Conservation (phyloP, 148 eudicot species). For the Amaranthus palmeri region DNA sequence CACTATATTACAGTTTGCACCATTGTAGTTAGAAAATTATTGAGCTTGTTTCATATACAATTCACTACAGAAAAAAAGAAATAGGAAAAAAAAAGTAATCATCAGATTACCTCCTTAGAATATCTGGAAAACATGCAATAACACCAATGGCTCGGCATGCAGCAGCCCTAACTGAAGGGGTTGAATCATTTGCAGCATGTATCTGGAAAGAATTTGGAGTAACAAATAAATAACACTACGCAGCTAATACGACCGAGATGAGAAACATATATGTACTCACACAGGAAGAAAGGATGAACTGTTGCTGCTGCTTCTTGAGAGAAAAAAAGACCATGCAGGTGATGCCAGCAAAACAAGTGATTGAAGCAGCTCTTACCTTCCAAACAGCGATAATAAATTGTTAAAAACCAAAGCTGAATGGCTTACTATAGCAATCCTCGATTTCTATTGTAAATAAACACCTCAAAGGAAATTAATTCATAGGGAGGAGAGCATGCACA, state of each 20-base stretch:
- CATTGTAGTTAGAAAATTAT: constrained; percentile 13
- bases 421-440: not conserved
- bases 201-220: constrained; percentile 34
- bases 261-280: constrained; percentile 40
- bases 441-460: not conserved
- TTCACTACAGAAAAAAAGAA: not conserved
- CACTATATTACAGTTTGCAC: constrained; percentile 36
- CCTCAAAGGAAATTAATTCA: not conserved
- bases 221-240: constrained; percentile 4
- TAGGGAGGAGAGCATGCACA: not conserved
- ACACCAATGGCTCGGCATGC: constrained; percentile 98
- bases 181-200: constrained; percentile 68
- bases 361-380: constrained; percentile 88
- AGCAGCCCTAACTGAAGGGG: constrained; percentile 84
- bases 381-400: constrained; percentile 14
- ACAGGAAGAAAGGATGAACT: constrained; percentile 52
- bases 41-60: not conserved
- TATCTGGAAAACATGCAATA: constrained; percentile 78
- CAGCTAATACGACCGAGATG: not conserved
- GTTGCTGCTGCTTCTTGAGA: constrained; percentile 62
- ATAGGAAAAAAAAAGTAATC: constrained; percentile 7
- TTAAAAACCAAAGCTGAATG: not conserved
- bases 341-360: constrained; percentile 94
- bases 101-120: constrained; percentile 46
- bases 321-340: constrained; percentile 69